Conservation (phyloP, 2,329 filamentous ascomycete species). For the Aspergillus pseudoviridinutans region DNA sequence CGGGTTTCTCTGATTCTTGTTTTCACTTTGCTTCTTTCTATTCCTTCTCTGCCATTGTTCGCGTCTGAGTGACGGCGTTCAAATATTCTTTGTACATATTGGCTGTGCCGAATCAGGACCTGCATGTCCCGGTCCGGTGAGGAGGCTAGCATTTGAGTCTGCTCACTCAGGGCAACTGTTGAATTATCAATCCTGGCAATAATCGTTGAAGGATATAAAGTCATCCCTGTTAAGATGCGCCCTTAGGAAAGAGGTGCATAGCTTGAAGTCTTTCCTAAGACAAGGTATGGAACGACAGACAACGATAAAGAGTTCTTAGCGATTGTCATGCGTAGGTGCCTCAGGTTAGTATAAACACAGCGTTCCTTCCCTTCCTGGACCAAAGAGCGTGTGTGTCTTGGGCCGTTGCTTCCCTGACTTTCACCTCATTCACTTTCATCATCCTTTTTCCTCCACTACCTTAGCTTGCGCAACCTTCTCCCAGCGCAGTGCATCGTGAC, state of each 20-base stretch:
- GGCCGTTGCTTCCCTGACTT: neutral
- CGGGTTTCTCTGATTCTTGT: slow-evolving; percentile 20
- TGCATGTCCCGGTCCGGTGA: neutral
- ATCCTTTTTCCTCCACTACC: neutral
- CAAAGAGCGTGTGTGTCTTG: slow-evolving; percentile 3
- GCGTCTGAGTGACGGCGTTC: slow-evolving; percentile 11
- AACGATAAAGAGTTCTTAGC: neutral
- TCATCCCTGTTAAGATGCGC: neutral
- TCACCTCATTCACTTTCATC: neutral
- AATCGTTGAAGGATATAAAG: neutral
- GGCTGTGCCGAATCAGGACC: slow-evolving; percentile 7
- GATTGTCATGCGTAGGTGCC: neutral
- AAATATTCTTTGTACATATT: slow-evolving; percentile 30
- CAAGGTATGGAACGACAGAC: neutral
- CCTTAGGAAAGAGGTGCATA: neutral
- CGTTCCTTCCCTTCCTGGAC: neutral
- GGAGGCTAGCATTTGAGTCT: neutral
- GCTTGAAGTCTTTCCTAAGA: neutral
- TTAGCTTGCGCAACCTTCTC: neutral
- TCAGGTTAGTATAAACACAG: neutral
- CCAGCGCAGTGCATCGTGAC: too few species aligned
- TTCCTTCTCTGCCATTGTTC: slow-evolving; percentile 9
- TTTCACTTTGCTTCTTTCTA: slow-evolving; percentile 14
- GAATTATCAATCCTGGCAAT: neutral
- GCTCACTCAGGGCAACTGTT: neutral